Evolutionary conservation across 257 asterid genomes (phyloP), one percentile per base, ranked within the genome.

Genomic region (Hygrophila difformis): DNA sequence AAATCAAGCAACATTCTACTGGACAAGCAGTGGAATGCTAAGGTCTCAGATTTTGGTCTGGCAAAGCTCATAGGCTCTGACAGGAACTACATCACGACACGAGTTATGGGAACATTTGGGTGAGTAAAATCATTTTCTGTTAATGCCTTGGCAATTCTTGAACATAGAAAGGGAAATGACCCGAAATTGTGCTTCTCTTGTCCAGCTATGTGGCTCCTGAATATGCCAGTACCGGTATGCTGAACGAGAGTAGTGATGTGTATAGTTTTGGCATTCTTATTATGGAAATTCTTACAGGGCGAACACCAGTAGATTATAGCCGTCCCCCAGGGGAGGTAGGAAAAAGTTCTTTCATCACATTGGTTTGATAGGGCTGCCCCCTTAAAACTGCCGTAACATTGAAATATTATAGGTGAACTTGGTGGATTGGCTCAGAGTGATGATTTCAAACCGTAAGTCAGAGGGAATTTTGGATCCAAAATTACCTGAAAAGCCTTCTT

Each of bases 21-120:
- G 61, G 94, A 82, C 33, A 73, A 61, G 59, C 81, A 77, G 19
- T 87, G 96, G 94, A 70, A 63, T 13, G 56, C 96, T 5, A 87
- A 77, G 58, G 93, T 87, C 10, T 87, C 96, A 0, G 96, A 87
- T 56, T 87, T 87, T 51, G 96, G 96, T 52, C 70, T 87, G 26
- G 96, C 94, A 1, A 79, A 82, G 77, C 84, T 82, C 49, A 62
- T 87, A 41, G 94, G 94, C 19, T 80, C 96, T 7, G 96, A 87
- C 55, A 77, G 40, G 72, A 82, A 87, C 48, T 76, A 75, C 59
- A 69, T 83, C 59, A 87, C 94, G 17, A 87, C 97, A 1, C 84
- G 97, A 8, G 97, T 87, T 41, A 87, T 87, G 97, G 97, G 97
- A 22, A 87, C 97, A 12, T 87, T 87, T 31, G 97, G 97, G 97